phyloP scores from a whole-genome alignment of 768 basidiomycete genomes.

The Lentinula aciculospora region DNA sequence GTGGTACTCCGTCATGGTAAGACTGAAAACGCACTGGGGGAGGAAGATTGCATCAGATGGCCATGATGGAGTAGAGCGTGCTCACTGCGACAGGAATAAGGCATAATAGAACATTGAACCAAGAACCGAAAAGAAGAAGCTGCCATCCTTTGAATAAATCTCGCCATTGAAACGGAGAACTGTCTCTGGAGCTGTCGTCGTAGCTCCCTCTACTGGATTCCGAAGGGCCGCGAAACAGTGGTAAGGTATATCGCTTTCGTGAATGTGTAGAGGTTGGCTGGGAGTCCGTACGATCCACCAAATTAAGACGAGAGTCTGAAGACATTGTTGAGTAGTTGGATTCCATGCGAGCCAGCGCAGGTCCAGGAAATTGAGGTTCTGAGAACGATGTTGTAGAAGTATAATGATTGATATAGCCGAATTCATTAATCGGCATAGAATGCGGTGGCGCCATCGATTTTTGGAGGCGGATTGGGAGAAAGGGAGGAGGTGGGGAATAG shows the following conservation, averaged over 20 bases:
- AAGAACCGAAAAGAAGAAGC: slow-evolving; percentile 49
- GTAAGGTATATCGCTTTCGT: slow-evolving; percentile 5
- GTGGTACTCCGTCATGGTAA: slow-evolving; percentile 40
- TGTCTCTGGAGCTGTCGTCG: not conserved
- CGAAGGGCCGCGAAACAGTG: slow-evolving; percentile 2
- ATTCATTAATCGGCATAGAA: not conserved
- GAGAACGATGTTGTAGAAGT: not conserved
- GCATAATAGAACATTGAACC: slow-evolving; percentile 65
- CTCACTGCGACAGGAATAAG: slow-evolving; percentile 66
- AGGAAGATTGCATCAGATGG: not conserved
- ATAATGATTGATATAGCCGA: not conserved
- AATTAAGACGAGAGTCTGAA: not conserved
- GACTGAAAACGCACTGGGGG: slow-evolving; percentile 50
- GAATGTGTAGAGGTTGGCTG: not conserved
- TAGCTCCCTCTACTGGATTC: not conserved
- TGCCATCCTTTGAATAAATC: slow-evolving; percentile 38
- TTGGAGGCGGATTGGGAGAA: not conserved
- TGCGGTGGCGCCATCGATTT: not conserved
- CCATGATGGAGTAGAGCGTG: slow-evolving; percentile 8
- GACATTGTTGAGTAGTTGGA: slow-evolving; percentile 6
- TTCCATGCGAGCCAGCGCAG: slow-evolving; percentile 7
- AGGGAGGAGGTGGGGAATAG: not conserved
- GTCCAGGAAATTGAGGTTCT: slow-evolving; percentile 5
- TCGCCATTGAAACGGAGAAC: not conserved
- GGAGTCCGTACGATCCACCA: slow-evolving; percentile 3